Percentiles rank a stretch among this genome's conserved stretches.
Conservation (phyloP, 139 green algal species). For the Yamagishiella unicocca region DNA sequence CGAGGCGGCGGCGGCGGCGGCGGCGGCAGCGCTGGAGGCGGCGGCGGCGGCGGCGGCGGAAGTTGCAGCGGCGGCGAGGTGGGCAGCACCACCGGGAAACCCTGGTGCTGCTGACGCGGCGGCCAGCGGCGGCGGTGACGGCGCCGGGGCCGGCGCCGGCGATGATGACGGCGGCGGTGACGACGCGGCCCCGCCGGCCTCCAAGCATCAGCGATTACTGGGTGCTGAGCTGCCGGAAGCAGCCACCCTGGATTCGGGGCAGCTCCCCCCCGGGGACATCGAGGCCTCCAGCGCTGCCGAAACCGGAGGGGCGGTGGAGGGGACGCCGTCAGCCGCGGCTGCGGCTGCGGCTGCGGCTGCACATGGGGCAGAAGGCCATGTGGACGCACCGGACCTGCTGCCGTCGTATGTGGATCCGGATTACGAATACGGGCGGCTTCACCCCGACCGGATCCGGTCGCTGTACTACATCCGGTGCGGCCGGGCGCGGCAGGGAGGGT, state of each 20-base stretch:
- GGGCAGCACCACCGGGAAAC: no score
- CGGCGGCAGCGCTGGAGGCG: background rate
- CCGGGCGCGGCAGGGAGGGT: no score
- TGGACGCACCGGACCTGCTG: background rate
- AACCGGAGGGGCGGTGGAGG: background rate
- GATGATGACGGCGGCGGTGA: background rate
- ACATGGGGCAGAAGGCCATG: background rate
- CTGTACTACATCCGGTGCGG: slow-evolving; percentile 38
- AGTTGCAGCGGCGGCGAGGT: background rate
- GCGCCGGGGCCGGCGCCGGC: no score
- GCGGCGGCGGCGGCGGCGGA: background rate
- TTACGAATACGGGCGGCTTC: background rate
- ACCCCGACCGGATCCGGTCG: background rate
- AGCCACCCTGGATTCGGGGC: no score
- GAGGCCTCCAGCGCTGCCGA: no score
- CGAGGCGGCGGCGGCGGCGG: background rate
- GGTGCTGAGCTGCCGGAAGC: no score
- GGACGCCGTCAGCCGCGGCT: background rate
- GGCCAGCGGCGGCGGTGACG: background rate
- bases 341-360: background rate
- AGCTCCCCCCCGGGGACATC: no score
- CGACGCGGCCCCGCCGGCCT: no score
- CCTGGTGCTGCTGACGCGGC: background rate
- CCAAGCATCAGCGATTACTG: no score
- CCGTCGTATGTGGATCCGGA: slow-evolving; percentile 11